Percentiles rank a stretch among this genome's conserved stretches.
Evolutionary conservation across 2,329 filamentous ascomycete species (phyloP).

Genomic region (Chaetomiaceae sp.): DNA sequence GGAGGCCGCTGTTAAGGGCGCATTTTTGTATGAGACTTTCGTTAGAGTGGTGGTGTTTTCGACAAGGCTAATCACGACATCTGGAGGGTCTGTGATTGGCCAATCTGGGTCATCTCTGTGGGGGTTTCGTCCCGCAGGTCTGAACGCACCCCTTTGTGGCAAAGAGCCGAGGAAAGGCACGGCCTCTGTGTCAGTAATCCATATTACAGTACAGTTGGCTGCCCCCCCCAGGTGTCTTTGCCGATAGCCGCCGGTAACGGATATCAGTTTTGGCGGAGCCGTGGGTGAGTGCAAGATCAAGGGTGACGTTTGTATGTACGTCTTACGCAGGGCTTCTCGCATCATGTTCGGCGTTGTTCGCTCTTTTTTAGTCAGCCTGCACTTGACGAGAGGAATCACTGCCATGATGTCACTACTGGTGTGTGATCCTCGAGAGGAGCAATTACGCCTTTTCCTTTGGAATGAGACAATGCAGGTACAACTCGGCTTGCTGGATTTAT

Average conservation of each 20-base stretch:
- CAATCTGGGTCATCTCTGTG: conserved; percentile 18
- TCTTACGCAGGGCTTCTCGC: no score
- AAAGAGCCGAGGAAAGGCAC: conserved; percentile 7
- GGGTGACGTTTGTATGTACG: neutral
- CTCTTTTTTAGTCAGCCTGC: neutral
- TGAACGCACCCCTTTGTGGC: conserved; percentile 13
- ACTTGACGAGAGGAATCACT: neutral
- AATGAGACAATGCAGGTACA: neutral
- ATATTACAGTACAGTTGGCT: neutral
- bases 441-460: neutral
- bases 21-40: conserved; percentile 19
- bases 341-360: neutral
- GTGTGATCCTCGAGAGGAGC: neutral
- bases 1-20: conserved; percentile 18
- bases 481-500: no score
- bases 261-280: no score
- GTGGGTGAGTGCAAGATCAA: neutral
- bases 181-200: neutral
- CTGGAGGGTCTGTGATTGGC: conserved; percentile 24
- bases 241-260: neutral
- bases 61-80: conserved; percentile 28
- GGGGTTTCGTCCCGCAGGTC: conserved; percentile 15
- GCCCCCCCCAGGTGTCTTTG: neutral
- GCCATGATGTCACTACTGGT: conserved; percentile 3
- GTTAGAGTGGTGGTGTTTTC: conserved; percentile 28